phyloP scores from a whole-genome alignment of 23 red algal species.

The Cyanidium caldarium region DNA sequence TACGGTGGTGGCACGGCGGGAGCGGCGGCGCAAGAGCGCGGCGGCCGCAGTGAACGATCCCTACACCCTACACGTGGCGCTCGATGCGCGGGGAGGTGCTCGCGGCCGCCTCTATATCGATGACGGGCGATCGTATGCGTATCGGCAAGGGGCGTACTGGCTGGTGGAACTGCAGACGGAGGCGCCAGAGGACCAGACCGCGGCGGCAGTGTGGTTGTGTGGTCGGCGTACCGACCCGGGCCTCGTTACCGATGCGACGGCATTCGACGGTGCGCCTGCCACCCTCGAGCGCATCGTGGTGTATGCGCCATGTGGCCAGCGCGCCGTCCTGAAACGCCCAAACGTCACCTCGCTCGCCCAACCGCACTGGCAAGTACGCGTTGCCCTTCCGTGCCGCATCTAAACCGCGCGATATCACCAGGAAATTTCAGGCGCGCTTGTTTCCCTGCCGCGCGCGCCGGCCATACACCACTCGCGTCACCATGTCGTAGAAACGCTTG shows the following conservation, averaged over 20 bases:
- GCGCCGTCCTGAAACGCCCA: background rate
- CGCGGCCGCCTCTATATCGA: slow-evolving; percentile 57
- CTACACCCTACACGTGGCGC: slow-evolving; percentile 47
- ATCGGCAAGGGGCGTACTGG: slow-evolving; percentile 21
- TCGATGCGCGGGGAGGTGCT: slow-evolving; percentile 31
- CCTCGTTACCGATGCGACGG: no score
- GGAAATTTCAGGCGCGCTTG: no score
- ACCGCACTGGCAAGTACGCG: no score
- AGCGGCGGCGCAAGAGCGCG: slow-evolving; percentile 41
- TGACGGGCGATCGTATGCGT: slow-evolving; percentile 55
- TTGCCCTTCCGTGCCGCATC: no score
- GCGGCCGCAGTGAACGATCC: slow-evolving; percentile 45
- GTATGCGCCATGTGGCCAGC: background rate
- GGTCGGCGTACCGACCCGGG: no score
- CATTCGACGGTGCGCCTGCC: background rate
- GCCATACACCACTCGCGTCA: background rate
- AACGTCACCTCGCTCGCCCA: no score
- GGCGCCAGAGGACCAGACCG: background rate
- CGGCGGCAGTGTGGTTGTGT: no score
- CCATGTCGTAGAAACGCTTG: background rate
- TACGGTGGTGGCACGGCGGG: slow-evolving; percentile 46
- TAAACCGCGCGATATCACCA: no score
- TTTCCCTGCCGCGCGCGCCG: background rate
- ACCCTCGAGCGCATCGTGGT: background rate
- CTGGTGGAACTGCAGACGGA: background rate